Evolutionary conservation across 2,329 filamentous ascomycete species (phyloP), one percentile per base, ranked within the genome.

Genomic region (Botrytis sinoallii): DNA sequence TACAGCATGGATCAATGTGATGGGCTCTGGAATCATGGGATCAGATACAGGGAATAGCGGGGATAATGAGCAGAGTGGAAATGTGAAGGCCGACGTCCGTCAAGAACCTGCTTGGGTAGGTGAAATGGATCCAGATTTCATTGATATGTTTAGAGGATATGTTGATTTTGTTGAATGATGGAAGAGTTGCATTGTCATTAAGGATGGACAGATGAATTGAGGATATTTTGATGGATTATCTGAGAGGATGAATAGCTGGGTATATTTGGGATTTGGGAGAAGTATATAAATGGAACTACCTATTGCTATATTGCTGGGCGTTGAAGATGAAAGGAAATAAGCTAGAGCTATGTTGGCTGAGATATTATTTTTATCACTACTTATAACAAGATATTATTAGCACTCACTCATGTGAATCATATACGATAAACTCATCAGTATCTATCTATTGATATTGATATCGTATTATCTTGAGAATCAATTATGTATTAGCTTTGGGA

Each of bases 41-140:
- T 60, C 35, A 1, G 42, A 44, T 16, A 22, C 12, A 22, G 57
- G 29, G 32, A 7, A 63, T 9, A 32, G 14, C 12, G 57, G 18
- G 12, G 35, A 20, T n/a, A 6, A 35, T 38, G 25, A 4, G 60
- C 22, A 63, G 14, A 42, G n/a, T 42, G 60, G 25, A n/a, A 25
- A 46, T 8, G 2, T 18, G 18, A 42, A 38, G 40, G 14, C 72
- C 16, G 22, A 71, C 18, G 40, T 61, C 52, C 55, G 60, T 59
- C 75, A 76, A 38, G 59, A 78, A 65, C 79, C 81, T 46, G 76
- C 75, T 5, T 81, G 81, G 81, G 78, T 80, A 14, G 75, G 79
- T 65, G 81, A 81, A 6, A 77, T 82, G 71, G 81, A 82, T 65
- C 67, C 78, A 20, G 79, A 78, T 14, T 75, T 82, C 7, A 78